These are phyloP conservation scores for Berkeleyomyces rouxiae DNA, from an alignment of 2,329 filamentous ascomycete species.

Conservation along the genomic window DNA sequence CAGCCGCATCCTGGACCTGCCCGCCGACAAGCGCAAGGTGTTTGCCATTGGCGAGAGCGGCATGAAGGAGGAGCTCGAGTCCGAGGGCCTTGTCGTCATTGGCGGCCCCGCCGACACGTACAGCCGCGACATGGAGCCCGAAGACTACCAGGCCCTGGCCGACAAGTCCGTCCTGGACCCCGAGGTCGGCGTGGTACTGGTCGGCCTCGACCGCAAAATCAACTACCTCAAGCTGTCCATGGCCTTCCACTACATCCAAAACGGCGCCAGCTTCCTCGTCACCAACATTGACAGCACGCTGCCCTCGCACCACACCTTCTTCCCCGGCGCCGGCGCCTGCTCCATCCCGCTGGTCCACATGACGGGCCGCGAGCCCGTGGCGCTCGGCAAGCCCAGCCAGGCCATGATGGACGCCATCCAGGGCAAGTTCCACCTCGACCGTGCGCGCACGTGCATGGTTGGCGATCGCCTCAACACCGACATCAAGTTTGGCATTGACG, in stretches of 20 bases:
- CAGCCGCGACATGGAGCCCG: conserved; percentile 60
- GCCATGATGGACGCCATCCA: conserved; percentile 99
- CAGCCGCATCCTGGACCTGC: conserved; percentile 70
- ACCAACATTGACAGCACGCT: conserved; percentile 89
- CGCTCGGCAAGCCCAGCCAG: conserved; percentile 86
- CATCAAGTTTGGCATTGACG: conserved; percentile 87
- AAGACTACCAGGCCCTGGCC: conserved; percentile 66
- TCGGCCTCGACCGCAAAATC: conserved; percentile 82
- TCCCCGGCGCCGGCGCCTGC: conserved; percentile 79
- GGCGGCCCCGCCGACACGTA: conserved; percentile 72
- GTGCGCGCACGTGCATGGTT: conserved; percentile 80
- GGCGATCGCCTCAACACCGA: conserved; percentile 90
- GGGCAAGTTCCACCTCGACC: conserved; percentile 82
- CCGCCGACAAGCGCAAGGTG: conserved; percentile 71
- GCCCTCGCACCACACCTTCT: conserved; percentile 64
- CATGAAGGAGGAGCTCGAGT: conserved; percentile 72
- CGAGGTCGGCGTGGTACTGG: conserved; percentile 76
- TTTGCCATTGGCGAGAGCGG: conserved; percentile 84
- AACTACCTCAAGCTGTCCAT: conserved; percentile 85
- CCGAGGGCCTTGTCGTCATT: conserved; percentile 63
- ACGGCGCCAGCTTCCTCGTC: conserved; percentile 72
- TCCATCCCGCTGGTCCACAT: conserved; percentile 64
- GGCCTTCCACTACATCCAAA: conserved; percentile 70
- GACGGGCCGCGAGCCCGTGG: conserved; percentile 50
- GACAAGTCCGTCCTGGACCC: conserved; percentile 63